phyloP scores from a whole-genome alignment of 495 filamentous ascomycete genomes.

The Massariosphaeria phaeospora region DNA sequence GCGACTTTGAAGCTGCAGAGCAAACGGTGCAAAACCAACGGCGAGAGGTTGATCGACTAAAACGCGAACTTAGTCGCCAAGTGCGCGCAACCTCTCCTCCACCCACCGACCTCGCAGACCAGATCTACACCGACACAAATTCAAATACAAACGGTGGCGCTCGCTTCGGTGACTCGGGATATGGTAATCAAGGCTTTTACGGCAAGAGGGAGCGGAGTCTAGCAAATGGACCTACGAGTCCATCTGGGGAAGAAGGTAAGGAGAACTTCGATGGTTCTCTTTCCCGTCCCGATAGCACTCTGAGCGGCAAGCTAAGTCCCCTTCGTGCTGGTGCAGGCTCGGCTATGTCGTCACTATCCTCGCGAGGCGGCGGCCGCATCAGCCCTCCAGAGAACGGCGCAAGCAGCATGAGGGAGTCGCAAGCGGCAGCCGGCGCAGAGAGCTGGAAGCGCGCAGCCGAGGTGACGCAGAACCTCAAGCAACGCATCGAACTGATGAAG shows the following conservation, averaged over 20 bases:
- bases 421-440: constrained; percentile 57
- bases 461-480: constrained; percentile 94
- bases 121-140: constrained; percentile 29
- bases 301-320: constrained; percentile 50
- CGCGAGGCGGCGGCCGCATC: constrained; percentile 30
- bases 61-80: constrained; percentile 61
- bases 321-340: constrained; percentile 37
- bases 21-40: constrained; percentile 73
- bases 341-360: constrained; percentile 37
- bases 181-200: constrained; percentile 45
- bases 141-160: not conserved
- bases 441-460: constrained; percentile 99
- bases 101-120: constrained; percentile 38
- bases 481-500: constrained; percentile 88
- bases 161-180: constrained; percentile 30
- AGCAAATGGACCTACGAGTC: constrained; percentile 26
- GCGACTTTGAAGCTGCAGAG: constrained; percentile 84
- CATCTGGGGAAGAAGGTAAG: constrained; percentile 41
- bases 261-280: constrained; percentile 55
- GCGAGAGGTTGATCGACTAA: constrained; percentile 87
- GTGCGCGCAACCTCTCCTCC: constrained; percentile 43
- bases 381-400: constrained; percentile 34
- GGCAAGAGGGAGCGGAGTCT: constrained; percentile 31
- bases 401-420: constrained; percentile 25
- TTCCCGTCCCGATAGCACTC: constrained; percentile 23